These are phyloP conservation scores for Phyllosticta paracitricarpa DNA, from an alignment of 2,329 filamentous ascomycete species.

Conservation along the genomic window DNA sequence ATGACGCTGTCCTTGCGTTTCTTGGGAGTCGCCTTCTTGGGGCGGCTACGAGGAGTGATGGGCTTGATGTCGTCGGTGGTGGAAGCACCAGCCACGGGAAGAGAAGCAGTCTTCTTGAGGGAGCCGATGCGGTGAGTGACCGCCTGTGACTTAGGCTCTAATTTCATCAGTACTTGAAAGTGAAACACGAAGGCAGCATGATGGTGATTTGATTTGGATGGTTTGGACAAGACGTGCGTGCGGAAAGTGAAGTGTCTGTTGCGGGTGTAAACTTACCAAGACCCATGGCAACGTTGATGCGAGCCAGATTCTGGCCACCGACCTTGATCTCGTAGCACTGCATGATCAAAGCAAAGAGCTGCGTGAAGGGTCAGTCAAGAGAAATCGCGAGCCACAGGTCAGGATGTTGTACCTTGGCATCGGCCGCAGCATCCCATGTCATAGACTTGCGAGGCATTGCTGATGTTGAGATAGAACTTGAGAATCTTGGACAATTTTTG, in stretches of 20 bases:
- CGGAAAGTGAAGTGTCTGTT: background rate
- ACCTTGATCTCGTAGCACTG: background rate
- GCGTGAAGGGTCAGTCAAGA: background rate
- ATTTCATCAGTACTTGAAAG: background rate
- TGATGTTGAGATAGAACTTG: background rate
- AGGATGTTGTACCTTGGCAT: background rate
- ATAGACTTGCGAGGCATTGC: background rate
- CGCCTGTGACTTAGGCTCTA: background rate
- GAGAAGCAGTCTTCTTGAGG: background rate
- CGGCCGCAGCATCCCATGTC: background rate
- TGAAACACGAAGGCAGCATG: background rate
- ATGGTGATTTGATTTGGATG: too few species aligned
- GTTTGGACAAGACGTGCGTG: background rate
- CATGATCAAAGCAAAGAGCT: conserved; percentile 1
- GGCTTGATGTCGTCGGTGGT: background rate
- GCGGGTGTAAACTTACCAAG: background rate
- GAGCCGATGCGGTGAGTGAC: background rate
- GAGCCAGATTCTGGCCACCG: background rate
- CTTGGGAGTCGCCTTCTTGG: background rate
- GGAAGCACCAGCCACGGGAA: background rate
- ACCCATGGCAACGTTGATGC: conserved; percentile 1
- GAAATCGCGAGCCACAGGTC: too few species aligned
- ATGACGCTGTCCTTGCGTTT: background rate
- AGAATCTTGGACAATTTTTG: background rate
- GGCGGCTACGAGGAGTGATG: background rate